Evolutionary conservation across 2,329 filamentous ascomycete species (phyloP), one percentile per base, ranked within the genome.

Genomic region (Aureobasidium musti): DNA sequence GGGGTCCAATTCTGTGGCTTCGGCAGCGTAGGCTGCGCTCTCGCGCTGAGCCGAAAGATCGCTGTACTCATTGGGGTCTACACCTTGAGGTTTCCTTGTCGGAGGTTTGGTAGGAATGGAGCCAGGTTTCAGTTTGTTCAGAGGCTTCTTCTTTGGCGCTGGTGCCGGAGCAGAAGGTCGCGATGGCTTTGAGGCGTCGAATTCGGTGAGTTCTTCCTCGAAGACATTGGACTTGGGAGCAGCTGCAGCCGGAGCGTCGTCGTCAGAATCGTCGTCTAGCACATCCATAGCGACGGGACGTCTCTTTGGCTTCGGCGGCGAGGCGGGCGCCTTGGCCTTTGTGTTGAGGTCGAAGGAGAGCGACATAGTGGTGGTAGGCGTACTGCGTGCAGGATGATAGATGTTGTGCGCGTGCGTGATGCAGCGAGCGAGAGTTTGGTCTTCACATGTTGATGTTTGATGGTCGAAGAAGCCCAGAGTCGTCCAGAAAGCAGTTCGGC

Each of bases 31-130:
- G 71, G 85, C 87, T 63, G 86, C 84, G 30, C 89, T 86, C 35
- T 86, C 81, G 37, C 89, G 81, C 1, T 85, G 79, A 72, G 86
- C 86, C 3, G 90, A 90, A 1, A 91, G 82, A 73, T 92, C 89
- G 41, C 84, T 84, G 71, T 86, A 88, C 74, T 78, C 74, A 4
- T 64, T 49, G 5, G 26, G 26, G 3, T 61, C 17, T 5, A 14
- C 33, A 35, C 70, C 72, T 7, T 74, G 74, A n/a, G 77, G 75
- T 61, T 77, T 72, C 78, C 66, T 83, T 79, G 53, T 81, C 76
- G 71, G 74, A 7, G 74, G 74, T 3, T 75, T 77, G 28, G 76
- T 75, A 37, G 70, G 72, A 11, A 73, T 67, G 2, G 59, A 45
- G 8, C 53, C 50, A 21, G 68, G 43, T 37, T 66, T 13, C 71